A percentile compares a stretch with the other conserved stretches of the same genome.
phyloP scores from a whole-genome alignment of 116 monocot genomes.

The Posidonia oceanica region DNA sequence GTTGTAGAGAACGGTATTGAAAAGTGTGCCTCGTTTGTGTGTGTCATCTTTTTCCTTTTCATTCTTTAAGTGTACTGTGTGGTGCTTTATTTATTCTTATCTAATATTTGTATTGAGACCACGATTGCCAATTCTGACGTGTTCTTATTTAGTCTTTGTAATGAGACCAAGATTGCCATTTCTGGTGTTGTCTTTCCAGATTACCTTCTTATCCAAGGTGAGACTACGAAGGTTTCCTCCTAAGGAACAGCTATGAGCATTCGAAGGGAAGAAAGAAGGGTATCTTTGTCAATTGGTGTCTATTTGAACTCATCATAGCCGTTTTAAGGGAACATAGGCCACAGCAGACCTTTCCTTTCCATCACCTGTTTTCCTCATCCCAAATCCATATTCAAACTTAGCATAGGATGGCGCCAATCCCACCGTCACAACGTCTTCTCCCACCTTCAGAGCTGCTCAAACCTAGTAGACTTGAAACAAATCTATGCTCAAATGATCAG shows the following conservation, averaged over 20 bases:
- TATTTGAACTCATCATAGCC: not conserved
- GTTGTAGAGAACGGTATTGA: too few relatives aligned
- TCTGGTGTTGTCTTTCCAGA: too few relatives aligned
- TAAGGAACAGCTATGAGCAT: too few relatives aligned
- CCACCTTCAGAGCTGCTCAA: slow-evolving; percentile 27
- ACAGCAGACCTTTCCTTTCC: not conserved
- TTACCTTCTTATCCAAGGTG: not conserved
- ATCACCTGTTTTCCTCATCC: too few relatives aligned
- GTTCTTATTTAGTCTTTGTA: too few relatives aligned
- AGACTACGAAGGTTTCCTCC: too few relatives aligned
- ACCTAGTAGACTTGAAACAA: slow-evolving; percentile 14
- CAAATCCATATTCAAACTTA: too few relatives aligned
- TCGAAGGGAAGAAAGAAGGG: not conserved
- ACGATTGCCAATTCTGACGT: not conserved
- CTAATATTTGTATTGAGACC: not conserved
- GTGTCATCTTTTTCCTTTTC: not conserved
- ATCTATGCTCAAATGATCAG: slow-evolving; percentile 33
- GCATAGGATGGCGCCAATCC: not conserved
- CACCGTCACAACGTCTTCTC: slow-evolving; percentile 13
- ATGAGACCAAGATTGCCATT: too few relatives aligned
- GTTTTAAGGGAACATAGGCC: not conserved
- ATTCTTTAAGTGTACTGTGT: not conserved
- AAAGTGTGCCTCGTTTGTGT: not conserved
- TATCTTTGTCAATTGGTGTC: not conserved
- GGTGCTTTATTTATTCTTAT: not conserved